Conservation (phyloP, 2,329 filamentous ascomycete genomes). For the Metarhizium rileyi region DNA sequence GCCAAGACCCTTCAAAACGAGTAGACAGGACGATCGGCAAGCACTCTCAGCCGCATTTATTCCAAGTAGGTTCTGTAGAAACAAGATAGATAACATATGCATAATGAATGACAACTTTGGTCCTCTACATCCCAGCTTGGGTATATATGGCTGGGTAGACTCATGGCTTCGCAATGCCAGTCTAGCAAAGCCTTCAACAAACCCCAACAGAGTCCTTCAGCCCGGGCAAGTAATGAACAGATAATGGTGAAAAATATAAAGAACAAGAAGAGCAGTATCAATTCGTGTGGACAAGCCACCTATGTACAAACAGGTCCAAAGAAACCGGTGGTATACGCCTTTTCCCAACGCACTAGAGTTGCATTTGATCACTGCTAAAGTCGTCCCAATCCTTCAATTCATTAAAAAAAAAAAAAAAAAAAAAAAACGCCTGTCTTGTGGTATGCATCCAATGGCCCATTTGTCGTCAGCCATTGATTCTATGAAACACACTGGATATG, state of each 20-base stretch:
- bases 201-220: not conserved
- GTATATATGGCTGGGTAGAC: not conserved
- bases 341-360: not conserved
- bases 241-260: not conserved
- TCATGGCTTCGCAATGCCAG: not conserved
- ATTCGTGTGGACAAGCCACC: no score
- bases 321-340: not conserved
- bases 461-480: not conserved
- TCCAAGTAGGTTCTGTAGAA: slow-evolving; percentile 1
- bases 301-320: not conserved
- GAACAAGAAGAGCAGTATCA: not conserved
- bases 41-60: no score
- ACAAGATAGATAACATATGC: not conserved
- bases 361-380: not conserved
- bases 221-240: not conserved
- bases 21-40: no score
- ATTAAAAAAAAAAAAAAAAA: not conserved
- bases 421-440: slow-evolving; percentile 1
- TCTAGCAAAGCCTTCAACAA: not conserved
- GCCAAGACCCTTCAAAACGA: no score
- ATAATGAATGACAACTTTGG: not conserved
- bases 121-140: not conserved
- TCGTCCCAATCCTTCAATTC: not conserved
- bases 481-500: not conserved
- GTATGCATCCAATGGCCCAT: slow-evolving; percentile 6